Conservation (phyloP, 305 asterid genomes). For the Fraxinus sp. region DNA sequence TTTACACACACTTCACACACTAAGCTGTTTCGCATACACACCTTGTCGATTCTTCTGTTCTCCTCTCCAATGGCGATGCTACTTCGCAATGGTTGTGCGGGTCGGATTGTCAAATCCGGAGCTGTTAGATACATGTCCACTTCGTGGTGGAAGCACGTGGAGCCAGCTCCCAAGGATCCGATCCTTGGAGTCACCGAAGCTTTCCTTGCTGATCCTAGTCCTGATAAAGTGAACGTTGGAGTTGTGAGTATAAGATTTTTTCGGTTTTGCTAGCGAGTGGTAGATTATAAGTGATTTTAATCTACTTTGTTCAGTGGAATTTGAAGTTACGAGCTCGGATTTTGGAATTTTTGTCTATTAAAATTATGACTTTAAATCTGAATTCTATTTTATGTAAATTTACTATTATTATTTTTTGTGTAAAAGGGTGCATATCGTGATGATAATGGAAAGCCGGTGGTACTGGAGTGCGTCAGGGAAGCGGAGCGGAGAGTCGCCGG, state of each 20-base stretch:
- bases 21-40: neutral
- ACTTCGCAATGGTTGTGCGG: constrained; percentile 42
- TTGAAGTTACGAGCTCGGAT: neutral
- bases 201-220: constrained; percentile 82
- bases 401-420: constrained; percentile 2
- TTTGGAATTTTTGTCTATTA: constrained; percentile 2
- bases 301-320: neutral
- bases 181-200: constrained; percentile 98
- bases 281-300: constrained; percentile 18
- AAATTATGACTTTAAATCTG: neutral
- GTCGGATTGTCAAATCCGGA: constrained; percentile 32
- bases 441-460: constrained; percentile 94
- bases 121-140: constrained; percentile 63
- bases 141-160: constrained; percentile 84
- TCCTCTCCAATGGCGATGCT: constrained; percentile 42
- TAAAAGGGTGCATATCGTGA: constrained; percentile 92
- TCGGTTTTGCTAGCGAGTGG: constrained; percentile 10
- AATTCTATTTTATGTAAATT: neutral
- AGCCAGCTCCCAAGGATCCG: constrained; percentile 98
- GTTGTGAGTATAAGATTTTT: constrained; percentile 56
- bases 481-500: constrained; percentile 91
- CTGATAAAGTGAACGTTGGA: constrained; percentile 90
- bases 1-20: neutral
- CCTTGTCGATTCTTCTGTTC: neutral
- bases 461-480: constrained; percentile 89